Evolutionary conservation across 306 rosid species (phyloP), one percentile per base, ranked within the genome.

Genomic region (Hippophae gyantsensis): DNA sequence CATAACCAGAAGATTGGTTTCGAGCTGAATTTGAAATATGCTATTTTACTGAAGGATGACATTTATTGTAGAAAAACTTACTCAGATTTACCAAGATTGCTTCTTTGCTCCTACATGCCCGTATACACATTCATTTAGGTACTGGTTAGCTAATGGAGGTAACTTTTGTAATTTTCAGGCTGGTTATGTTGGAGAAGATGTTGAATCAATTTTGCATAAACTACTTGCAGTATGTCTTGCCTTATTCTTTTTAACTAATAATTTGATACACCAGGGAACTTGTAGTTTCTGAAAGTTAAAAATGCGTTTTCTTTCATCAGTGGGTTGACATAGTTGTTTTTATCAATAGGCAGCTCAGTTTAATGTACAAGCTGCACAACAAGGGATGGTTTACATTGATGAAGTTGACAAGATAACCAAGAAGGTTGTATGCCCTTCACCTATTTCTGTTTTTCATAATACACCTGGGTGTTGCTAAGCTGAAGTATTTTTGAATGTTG

Each of bases 321-420:
- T 32, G 38, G 38, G 38, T 32, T 49, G 23, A 81, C 54, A 53
- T 70, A 25, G 10, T n/a, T 58, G 10, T 50, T 27, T 43, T 59
- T 72, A 59, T 62, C 62, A 52, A 68, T 75, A 90, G 98, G 95
- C 96, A 61, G 96, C 98, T 58, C 95, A 85, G 61, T 90, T 87
- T 83, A 90, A 90, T 83, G 87, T 90, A 69, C 89, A 84, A 74
- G 98, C 98, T 12, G 96, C 98, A 70, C 98, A 90, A 76, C 98
- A 90, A 73, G 98, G 98, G 74, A 90, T 90, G 57, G 82, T 90
- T 73, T 90, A 90, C 78, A 87, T 87, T 38, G 98, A 90, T 66
- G 98, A 90, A 90, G 96, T 90, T 79, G 98, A 90, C 89, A 87
- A 90, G 79, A 90, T 87, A 83, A 90, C 98, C 18, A 90, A 87